A percentile compares a stretch with the other conserved stretches of the same genome.
Evolutionary conservation across 1,284 basidiomycete species (phyloP).

Genomic region (Bjerkandera adusta): DNA sequence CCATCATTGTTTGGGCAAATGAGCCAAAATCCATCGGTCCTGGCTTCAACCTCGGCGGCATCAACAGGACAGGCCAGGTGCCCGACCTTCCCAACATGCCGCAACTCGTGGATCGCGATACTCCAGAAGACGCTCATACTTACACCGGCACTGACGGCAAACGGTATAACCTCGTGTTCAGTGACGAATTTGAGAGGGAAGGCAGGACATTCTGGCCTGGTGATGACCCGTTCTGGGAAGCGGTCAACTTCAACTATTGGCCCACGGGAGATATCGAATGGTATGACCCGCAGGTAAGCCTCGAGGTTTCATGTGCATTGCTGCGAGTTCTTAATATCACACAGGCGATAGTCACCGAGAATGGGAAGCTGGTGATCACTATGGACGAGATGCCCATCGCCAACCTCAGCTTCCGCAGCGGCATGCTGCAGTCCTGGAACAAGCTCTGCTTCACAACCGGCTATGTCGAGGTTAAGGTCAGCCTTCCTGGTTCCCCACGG

Average conservation of each 20-base stretch:
- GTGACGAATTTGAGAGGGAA: slow-evolving; percentile 86
- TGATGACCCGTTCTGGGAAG: slow-evolving; percentile 80
- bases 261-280: slow-evolving; percentile 84
- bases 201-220: slow-evolving; percentile 80
- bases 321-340: neutral
- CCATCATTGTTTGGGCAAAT: slow-evolving; percentile 60
- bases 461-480: slow-evolving; percentile 80
- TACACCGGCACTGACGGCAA: slow-evolving; percentile 64
- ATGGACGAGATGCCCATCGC: slow-evolving; percentile 61
- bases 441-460: slow-evolving; percentile 94
- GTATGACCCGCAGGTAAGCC: slow-evolving; percentile 68
- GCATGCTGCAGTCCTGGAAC: slow-evolving; percentile 85
- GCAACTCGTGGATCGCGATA: slow-evolving; percentile 65
- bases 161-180: slow-evolving; percentile 83
- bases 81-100: slow-evolving; percentile 59
- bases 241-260: slow-evolving; percentile 73
- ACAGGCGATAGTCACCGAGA: slow-evolving; percentile 61
- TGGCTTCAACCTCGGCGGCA: slow-evolving; percentile 78
- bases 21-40: slow-evolving; percentile 25
- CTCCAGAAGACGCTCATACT: slow-evolving; percentile 50
- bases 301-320: neutral
- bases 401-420: slow-evolving; percentile 78
- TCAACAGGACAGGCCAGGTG: slow-evolving; percentile 68
- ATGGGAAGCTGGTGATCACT: slow-evolving; percentile 79
- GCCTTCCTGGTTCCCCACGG: slow-evolving; percentile 71